Evolutionary conservation across 768 basidiomycete species (phyloP), one percentile per base, ranked within the genome.

Genomic region (Rhodocollybia butyracea): DNA sequence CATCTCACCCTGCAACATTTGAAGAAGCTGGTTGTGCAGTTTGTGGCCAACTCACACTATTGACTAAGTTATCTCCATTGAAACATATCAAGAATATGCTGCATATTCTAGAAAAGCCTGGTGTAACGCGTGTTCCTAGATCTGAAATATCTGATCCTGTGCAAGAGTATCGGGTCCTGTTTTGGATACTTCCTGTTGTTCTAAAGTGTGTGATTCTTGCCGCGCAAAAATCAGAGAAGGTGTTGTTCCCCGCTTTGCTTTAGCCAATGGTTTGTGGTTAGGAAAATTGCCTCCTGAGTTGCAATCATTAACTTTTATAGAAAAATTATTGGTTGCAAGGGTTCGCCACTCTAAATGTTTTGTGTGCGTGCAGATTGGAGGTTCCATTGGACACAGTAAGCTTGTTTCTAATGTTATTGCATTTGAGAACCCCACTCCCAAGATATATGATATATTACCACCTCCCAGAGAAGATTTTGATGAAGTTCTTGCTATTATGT

Each of bases 221-320:
- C 41, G 24, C 17, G 13, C 29, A 1, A 19, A 2, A 2, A 13
- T 56, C 22, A 11, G 36, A 10, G 19, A 56, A 11, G 26, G 32
- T 15, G 60, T 46, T 15, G 38, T 53, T 5, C 61, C 64, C n/a
- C 29, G 42, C 17, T 30, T 56, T 36, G 51, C 64, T 21, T 30
- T 69, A 10, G 65, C 63, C 5, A 69, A 68, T 61, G 64, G 64
- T 3, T 43, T 67, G 0, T 69, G 66, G 65, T 17, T 69, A 5
- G 68, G 68, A 2, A 59, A 65, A 6, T 58, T 66, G 3, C 68
- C 62, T 3, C 0, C 8, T 15, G 60, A 59, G 21, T 36, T 69
- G 4, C 15, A 55, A 15, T 27, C 39, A 0, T 53, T 70, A 1
- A 57, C 26, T n/a, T n/a, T n/a, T n/a, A n/a, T n/a, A n/a, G n/a